Base-by-base conservation (phyloP, 164 flowering plant species). In the Annona squamosa region DNA sequence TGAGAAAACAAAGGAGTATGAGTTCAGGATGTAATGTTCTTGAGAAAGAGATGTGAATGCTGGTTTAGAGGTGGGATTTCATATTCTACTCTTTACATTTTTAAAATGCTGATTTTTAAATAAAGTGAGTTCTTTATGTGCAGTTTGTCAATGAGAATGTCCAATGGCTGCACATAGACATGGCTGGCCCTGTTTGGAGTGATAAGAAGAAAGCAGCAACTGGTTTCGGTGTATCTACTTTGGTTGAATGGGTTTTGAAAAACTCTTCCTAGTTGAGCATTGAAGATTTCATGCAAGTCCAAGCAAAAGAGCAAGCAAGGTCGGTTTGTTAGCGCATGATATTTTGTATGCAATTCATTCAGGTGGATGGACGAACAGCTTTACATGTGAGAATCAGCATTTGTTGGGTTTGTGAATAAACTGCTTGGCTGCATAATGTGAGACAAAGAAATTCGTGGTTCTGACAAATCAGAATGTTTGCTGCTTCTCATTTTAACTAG, bases 61-160 rank as follows among this genome's bases (percentile, higher is more conserved):
- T 26, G 37, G 37, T 26, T 26, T 26, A 0, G 37, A 26, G 37
- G 37, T 26, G 37, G 37, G 37, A 26, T 26, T 26, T 26, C 37
- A 1, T 26, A 26, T 26, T 26, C 37, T 26, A 26, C 37, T 26
- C 37, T 26, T 26, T 26, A 1, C 37, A 26, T 26, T 26, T 26
- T 26, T 52, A 16, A 16, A 52, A 41, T 66, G 48, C 42, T 65
- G 46, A 37, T 42, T 4, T 44, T 46, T 37, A 66, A 66, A n/a
- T 66, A n/a, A 66, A 66, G 4, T 46, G 57, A 47, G 47, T n/a
- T 65, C 45, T 4, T 42, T 18, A 7, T 42, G 10, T 87, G 88
- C 91, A 94, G 98, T 94, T 91, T 85, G 97, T 94, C 7, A 87
- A 85, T 78, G 97, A 90, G 86, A 94, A 94, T 78, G 97, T 94